Conservation (phyloP, 805 yeast species). For the Wickerhamiella vanderwaltii region DNA sequence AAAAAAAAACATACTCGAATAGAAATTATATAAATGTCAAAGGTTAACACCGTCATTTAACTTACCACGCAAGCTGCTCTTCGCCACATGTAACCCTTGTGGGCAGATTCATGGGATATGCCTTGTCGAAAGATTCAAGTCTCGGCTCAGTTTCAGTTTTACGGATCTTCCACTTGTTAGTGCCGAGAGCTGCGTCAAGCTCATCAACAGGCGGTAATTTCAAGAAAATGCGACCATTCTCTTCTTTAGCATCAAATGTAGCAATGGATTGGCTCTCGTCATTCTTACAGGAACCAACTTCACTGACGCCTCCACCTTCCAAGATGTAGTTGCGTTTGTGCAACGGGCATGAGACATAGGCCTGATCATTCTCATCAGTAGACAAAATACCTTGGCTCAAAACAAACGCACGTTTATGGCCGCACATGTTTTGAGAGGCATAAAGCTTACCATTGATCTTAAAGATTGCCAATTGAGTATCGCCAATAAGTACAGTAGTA, state of each 20-base stretch:
- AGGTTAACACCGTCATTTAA: no score
- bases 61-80: background rate
- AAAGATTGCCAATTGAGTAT: slow-evolving; percentile 31
- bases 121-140: background rate
- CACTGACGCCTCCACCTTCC: slow-evolving; percentile 15
- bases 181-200: slow-evolving; percentile 29
- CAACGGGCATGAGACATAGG: slow-evolving; percentile 31
- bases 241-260: slow-evolving; percentile 29
- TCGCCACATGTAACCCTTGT: background rate
- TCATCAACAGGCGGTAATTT: slow-evolving; percentile 28
- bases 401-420: slow-evolving; percentile 32
- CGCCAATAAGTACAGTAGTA: slow-evolving; percentile 27
- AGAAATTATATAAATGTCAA: no score
- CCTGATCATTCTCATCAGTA: slow-evolving; percentile 25
- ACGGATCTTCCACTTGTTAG: slow-evolving; percentile 28
- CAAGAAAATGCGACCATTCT: slow-evolving; percentile 24
- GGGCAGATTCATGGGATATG: background rate
- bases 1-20: background rate
- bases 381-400: slow-evolving; percentile 29
- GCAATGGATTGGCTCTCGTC: slow-evolving; percentile 28
- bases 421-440: slow-evolving; percentile 34
- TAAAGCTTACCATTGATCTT: slow-evolving; percentile 27
- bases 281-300: slow-evolving; percentile 27
- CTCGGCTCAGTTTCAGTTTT: slow-evolving; percentile 6
- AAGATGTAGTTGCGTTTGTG: slow-evolving; percentile 29